phyloP scores from a whole-genome alignment of 73 alveolate genomes.

The Paramecium sexaurelia region DNA sequence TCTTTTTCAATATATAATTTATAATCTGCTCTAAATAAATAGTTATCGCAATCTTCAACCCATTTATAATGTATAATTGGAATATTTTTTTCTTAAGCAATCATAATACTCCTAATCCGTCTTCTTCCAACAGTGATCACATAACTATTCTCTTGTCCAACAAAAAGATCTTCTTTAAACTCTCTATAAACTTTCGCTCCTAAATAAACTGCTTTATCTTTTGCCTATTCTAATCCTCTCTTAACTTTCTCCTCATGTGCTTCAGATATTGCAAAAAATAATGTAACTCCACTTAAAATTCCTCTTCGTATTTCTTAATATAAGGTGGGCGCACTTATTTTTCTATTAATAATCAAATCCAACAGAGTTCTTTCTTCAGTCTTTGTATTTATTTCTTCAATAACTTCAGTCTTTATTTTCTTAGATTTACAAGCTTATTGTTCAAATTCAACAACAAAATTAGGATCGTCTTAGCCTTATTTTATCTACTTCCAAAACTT shows the following conservation, averaged over 20 bases:
- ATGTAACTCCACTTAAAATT: background rate
- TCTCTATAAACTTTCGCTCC: slow-evolving; percentile 30
- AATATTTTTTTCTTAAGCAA: background rate
- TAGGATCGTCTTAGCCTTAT: slow-evolving; percentile 3
- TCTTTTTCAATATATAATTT: background rate
- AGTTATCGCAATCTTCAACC: slow-evolving; percentile 51
- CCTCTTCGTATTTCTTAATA: background rate
- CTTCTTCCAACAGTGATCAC: slow-evolving; percentile 20
- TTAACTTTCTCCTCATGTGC: background rate
- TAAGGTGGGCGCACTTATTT: slow-evolving; percentile 6
- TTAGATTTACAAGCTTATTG: background rate
- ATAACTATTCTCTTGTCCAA: background rate
- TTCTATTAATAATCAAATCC: slow-evolving; percentile 1
- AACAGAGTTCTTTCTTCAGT: background rate
- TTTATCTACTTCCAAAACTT: background rate
- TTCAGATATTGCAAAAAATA: slow-evolving; percentile 31
- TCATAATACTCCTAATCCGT: background rate
- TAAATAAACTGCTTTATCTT: background rate
- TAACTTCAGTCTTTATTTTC: background rate
- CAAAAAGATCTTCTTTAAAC: background rate
- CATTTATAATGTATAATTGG: slow-evolving; percentile 52
- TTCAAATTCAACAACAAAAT: background rate
- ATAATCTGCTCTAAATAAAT: background rate
- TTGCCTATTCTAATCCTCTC: background rate
- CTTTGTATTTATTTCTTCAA: background rate